phyloP scores from a whole-genome alignment of 1,284 basidiomycete genomes.

The Papiliotrema terrestris region DNA sequence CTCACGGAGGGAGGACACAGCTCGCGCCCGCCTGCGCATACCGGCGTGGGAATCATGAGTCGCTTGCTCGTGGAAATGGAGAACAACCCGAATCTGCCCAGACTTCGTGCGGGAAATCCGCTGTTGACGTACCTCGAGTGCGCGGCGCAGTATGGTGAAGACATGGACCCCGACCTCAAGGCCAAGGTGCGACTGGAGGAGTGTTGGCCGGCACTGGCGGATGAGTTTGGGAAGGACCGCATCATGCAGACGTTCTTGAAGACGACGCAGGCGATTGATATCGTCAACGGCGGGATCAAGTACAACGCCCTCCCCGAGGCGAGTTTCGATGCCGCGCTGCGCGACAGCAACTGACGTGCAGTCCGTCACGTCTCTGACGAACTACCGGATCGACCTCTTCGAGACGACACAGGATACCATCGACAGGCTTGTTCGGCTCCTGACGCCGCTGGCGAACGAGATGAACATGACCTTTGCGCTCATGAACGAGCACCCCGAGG shows the following conservation, averaged over 20 bases:
- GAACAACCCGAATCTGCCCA: slow-evolving; percentile 6
- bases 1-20: slow-evolving; percentile 62
- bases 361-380: slow-evolving; percentile 12
- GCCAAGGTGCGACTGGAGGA: slow-evolving; percentile 4
- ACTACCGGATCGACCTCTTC: slow-evolving; percentile 20
- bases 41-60: slow-evolving; percentile 38
- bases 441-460: slow-evolving; percentile 8
- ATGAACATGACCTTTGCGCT: slow-evolving; percentile 15
- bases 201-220: not conserved
- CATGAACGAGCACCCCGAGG: slow-evolving; percentile 10
- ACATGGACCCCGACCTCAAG: slow-evolving; percentile 6
- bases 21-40: slow-evolving; percentile 50
- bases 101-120: slow-evolving; percentile 9
- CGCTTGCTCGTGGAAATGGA: slow-evolving; percentile 16
- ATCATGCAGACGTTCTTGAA: slow-evolving; percentile 11
- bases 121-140: slow-evolving; percentile 20
- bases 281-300: slow-evolving; percentile 21
- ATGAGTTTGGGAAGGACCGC: slow-evolving; percentile 2
- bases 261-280: slow-evolving; percentile 17
- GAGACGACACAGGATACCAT: slow-evolving; percentile 10
- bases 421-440: not conserved
- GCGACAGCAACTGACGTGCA: not conserved
- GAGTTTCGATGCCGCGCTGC: not conserved
- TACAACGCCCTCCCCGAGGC: slow-evolving; percentile 22
- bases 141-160: slow-evolving; percentile 1